These are phyloP conservation scores for Canariomyces notabilis DNA, from an alignment of 2,329 filamentous ascomycete genomes.

Conservation along the genomic window DNA sequence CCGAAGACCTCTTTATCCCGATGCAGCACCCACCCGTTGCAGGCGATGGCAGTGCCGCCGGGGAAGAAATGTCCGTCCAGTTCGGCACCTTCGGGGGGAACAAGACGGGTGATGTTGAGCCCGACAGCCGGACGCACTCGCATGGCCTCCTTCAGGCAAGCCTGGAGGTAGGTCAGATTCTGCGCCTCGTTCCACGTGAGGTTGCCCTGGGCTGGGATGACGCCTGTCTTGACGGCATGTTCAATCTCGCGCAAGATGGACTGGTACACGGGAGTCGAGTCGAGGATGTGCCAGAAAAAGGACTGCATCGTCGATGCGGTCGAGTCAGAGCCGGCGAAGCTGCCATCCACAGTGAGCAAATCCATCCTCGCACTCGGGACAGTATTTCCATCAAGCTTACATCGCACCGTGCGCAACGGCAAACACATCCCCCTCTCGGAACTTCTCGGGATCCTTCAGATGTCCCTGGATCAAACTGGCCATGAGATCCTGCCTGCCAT, in stretches of 20 bases:
- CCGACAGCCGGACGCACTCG: conserved; percentile 52
- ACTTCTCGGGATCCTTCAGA: conserved; percentile 43
- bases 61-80: conserved; percentile 48
- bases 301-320: conserved; percentile 56
- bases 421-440: conserved; percentile 50
- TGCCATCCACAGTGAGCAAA: conserved; percentile 23
- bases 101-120: conserved; percentile 48
- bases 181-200: conserved; percentile 46
- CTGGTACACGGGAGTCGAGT: conserved; percentile 38
- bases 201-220: conserved; percentile 37
- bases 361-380: neutral
- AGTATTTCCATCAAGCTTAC: conserved; percentile 31
- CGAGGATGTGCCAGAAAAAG: conserved; percentile 48
- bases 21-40: conserved; percentile 52
- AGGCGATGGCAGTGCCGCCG: conserved; percentile 47
- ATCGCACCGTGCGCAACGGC: conserved; percentile 53
- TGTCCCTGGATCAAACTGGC: conserved; percentile 49
- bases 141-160: conserved; percentile 52
- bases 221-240: conserved; percentile 33
- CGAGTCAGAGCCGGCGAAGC: conserved; percentile 56
- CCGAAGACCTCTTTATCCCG: conserved; percentile 46
- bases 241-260: conserved; percentile 41
- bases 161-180: conserved; percentile 49
- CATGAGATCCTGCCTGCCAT: conserved; percentile 46
- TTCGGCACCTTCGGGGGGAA: conserved; percentile 46